These are phyloP conservation scores for Globisporangium recalcitrans DNA, from an alignment of 352 stramenopile species.

Conservation along the genomic window DNA sequence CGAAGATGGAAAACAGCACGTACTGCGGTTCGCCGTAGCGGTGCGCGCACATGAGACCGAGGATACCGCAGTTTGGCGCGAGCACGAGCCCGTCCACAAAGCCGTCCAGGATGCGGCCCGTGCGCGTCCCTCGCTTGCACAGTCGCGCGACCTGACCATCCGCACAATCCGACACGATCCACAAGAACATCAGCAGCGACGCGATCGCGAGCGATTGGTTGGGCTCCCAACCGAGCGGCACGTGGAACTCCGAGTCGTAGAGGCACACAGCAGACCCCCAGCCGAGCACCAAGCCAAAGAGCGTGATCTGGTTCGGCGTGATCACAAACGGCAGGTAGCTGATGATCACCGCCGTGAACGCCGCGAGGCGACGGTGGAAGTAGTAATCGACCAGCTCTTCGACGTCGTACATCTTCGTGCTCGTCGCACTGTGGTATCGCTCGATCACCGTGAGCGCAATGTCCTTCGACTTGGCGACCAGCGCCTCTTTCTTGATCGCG, in stretches of 20 bases:
- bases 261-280: constrained; percentile 64
- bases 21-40: constrained; percentile 50
- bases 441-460: constrained; percentile 41
- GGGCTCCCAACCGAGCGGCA: constrained; percentile 55
- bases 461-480: constrained; percentile 26
- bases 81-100: constrained; percentile 75
- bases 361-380: constrained; percentile 72
- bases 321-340: constrained; percentile 83
- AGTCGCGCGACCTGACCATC: constrained; percentile 78
- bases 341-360: constrained; percentile 66
- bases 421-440: constrained; percentile 65
- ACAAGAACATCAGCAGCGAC: constrained; percentile 65
- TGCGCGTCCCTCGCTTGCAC: constrained; percentile 78
- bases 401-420: constrained; percentile 86
- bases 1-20: constrained; percentile 44
- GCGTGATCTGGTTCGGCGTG: constrained; percentile 83
- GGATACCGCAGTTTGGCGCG: constrained; percentile 61
- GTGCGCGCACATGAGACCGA: constrained; percentile 48
- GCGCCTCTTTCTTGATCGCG: constrained; percentile 15
- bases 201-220: constrained; percentile 48
- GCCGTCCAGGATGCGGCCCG: constrained; percentile 73
- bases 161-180: constrained; percentile 84
- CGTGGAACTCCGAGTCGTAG: constrained; percentile 81
- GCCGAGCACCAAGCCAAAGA: constrained; percentile 68
- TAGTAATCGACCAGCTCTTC: constrained; percentile 85